Evolutionary conservation across 768 basidiomycete species (phyloP).

Genomic region (Exidia glandulosa): DNA sequence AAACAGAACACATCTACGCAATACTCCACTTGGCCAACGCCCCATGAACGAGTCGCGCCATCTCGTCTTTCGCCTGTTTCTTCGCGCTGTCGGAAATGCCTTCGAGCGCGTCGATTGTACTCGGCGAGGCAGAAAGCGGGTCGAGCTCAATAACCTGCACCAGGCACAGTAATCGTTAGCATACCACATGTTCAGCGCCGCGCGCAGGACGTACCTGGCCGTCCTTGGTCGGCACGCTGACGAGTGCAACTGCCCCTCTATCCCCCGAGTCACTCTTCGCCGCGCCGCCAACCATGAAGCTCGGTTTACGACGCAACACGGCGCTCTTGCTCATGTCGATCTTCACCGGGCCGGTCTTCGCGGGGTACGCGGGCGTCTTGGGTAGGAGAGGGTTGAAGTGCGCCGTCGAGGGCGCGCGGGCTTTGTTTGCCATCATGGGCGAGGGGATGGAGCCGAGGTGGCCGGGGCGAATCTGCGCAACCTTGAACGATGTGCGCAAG

Average conservation of each 20-base stretch:
- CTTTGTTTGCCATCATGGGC: not conserved
- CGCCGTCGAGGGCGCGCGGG: conserved; percentile 41
- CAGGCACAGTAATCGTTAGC: not conserved
- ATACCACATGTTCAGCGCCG: not conserved
- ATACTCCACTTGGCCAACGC: conserved; percentile 73
- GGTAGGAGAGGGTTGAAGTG: conserved; percentile 64
- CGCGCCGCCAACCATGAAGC: not conserved
- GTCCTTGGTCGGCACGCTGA: conserved; percentile 70
- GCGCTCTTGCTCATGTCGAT: not conserved
- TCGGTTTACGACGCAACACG: not conserved
- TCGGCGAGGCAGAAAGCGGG: conserved; percentile 62
- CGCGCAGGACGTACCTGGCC: conserved; percentile 40
- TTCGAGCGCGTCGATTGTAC: conserved; percentile 60
- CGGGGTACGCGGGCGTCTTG: conserved; percentile 41
- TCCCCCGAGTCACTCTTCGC: not conserved
- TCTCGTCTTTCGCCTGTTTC: conserved; percentile 69
- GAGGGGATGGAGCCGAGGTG: too few species aligned
- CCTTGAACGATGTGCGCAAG: too few species aligned
- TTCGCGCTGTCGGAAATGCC: conserved; percentile 75
- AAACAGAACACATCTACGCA: too few species aligned
- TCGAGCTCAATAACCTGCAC: conserved; percentile 52
- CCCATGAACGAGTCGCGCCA: conserved; percentile 58
- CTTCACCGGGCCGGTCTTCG: too few species aligned
- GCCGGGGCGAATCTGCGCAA: too few species aligned
- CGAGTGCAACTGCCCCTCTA: conserved; percentile 33